phyloP scores from a whole-genome alignment of 2,329 filamentous ascomycete species.

The Plectosphaerella cucumerina region DNA sequence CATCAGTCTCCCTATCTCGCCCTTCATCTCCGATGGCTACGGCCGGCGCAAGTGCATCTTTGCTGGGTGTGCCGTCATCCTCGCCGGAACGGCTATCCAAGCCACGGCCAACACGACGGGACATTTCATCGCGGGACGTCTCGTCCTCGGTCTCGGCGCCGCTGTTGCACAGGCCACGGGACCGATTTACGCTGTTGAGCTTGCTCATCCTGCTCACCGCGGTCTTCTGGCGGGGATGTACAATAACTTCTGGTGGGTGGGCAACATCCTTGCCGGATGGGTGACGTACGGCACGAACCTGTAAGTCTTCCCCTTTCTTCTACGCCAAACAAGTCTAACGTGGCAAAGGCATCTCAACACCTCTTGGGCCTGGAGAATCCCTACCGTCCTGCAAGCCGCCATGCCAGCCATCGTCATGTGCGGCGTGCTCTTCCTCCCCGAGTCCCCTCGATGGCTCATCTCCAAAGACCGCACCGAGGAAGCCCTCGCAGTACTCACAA shows the following conservation, averaged over 20 bases:
- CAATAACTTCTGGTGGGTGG: constrained; percentile 41
- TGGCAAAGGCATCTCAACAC: constrained; percentile 9
- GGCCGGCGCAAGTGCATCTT: constrained; percentile 49
- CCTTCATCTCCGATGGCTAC: constrained; percentile 41
- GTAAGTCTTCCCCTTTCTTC: neutral
- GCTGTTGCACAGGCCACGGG: constrained; percentile 55
- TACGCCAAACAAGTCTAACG: neutral
- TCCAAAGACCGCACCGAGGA: constrained; percentile 51
- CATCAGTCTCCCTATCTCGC: constrained; percentile 42
- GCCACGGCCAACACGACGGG: constrained; percentile 31
- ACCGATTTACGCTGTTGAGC: constrained; percentile 58
- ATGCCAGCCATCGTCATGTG: constrained; percentile 38
- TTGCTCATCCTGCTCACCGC: constrained; percentile 58
- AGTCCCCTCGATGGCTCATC: constrained; percentile 71
- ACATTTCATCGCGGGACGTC: constrained; percentile 33
- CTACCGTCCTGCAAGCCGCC: constrained; percentile 48
- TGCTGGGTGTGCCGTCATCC: constrained; percentile 40
- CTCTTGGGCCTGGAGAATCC: constrained; percentile 54
- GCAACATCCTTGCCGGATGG: constrained; percentile 51
- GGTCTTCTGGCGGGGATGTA: constrained; percentile 48
- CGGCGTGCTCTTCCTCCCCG: constrained; percentile 67
- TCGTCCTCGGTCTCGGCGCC: constrained; percentile 51
- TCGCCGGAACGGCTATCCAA: constrained; percentile 43
- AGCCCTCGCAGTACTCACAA: constrained; percentile 53
- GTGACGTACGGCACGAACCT: constrained; percentile 38